phyloP scores from a whole-genome alignment of 768 basidiomycete species.

The Tulasnella sp. region DNA sequence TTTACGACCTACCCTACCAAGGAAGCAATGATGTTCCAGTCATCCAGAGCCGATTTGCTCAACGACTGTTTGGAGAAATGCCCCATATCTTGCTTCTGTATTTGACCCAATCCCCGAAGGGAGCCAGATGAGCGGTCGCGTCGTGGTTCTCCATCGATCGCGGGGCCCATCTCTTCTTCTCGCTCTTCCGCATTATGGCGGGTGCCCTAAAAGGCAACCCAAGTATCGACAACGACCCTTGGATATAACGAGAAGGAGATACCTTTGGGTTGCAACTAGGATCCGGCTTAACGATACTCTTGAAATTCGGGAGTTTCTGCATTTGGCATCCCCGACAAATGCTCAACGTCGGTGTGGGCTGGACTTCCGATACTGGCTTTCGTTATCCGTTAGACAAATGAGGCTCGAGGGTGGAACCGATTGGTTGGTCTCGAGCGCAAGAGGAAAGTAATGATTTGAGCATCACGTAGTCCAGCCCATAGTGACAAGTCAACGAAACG shows the following conservation, averaged over 20 bases:
- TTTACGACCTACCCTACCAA: conserved; percentile 15
- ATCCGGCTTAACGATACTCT: background rate
- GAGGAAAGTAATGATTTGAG: background rate
- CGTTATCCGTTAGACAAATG: background rate
- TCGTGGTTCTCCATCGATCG: conserved; percentile 18
- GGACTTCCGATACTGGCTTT: background rate
- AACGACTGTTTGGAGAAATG: background rate
- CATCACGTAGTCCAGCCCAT: background rate
- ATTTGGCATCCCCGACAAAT: background rate
- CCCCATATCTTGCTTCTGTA: conserved; percentile 16
- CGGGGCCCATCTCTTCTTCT: conserved; percentile 15
- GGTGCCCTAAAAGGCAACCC: conserved; percentile 1
- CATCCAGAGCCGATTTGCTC: conserved; percentile 10
- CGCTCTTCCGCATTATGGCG: conserved; percentile 15
- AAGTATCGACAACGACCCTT: background rate
- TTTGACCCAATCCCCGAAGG: conserved; percentile 3
- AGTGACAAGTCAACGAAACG: background rate
- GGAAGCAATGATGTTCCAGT: conserved; percentile 13
- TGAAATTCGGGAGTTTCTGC: background rate
- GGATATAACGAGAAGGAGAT: background rate
- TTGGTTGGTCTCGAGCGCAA: background rate
- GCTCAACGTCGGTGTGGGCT: background rate
- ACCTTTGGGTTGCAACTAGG: background rate
- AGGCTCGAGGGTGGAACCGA: background rate
- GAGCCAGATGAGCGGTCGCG: conserved; percentile 5